Base-by-base conservation (phyloP, 129 eudicot genomes). In the Lactuca sativa region DNA sequence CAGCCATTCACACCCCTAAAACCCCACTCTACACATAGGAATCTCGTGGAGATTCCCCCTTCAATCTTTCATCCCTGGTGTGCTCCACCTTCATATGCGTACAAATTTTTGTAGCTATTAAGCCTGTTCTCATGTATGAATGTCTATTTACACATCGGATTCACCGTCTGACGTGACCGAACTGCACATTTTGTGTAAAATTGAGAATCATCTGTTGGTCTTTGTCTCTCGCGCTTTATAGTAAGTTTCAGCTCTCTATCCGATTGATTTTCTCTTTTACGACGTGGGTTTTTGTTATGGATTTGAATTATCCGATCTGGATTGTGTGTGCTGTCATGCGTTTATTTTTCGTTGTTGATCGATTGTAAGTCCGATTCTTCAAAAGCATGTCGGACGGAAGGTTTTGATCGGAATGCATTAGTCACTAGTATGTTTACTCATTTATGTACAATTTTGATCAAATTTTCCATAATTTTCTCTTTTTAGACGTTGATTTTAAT, bases 1-100 rank as follows among this genome's bases (percentile, higher is more conserved):
- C 71, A 69, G 38, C 73, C 40, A 55, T 70, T 54, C 44, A 47
- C 52, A 47, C 62, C 49, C 62, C 37, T 51, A 9, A 51, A 54
- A 70, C 74, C 65, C 62, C 73, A 64, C 72, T 25, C 64, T 8
- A 8, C 67, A 75, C 74, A 66, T 30, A 75, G 30, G 76, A 47
- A 44, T 71, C 76, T 71, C 68, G 76, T 71, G 67, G 59, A 32
- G 30, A 44, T 59, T 71, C 59, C 43, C 54, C 56, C 14, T 25
- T 68, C 30, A 25, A 36, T 25, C 78, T 5, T 59, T 44, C 9
- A 30, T 2, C 57, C 25, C 55, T 62, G 59, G 51, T 25, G 68
- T 47, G 36, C 30, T 56, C 34, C 64, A 56, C 11, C 66, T 58
- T 9, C 3, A 47, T 47, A 47, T 12, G 5, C 16, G 66, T 70